These are phyloP conservation scores for Pseudozyma hubeiensis DNA, from an alignment of 1,284 basidiomycete genomes.

Conservation along the genomic window DNA sequence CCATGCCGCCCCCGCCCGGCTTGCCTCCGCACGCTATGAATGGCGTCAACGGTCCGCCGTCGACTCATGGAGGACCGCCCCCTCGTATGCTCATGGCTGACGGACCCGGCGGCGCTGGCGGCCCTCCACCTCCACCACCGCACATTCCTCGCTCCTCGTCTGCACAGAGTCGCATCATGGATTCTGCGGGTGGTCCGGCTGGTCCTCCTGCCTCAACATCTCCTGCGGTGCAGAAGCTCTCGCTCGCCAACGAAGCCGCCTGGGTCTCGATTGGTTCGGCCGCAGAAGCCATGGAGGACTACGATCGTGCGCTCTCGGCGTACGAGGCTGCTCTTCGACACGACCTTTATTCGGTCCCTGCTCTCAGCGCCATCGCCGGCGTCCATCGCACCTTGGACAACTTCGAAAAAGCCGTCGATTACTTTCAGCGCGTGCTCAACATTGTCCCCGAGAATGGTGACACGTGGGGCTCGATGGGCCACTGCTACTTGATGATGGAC, in stretches of 20 bases:
- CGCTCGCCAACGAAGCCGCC: constrained; percentile 62
- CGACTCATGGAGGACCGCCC: constrained; percentile 25
- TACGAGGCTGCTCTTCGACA: constrained; percentile 66
- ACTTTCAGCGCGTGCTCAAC: constrained; percentile 88
- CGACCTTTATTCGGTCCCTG: constrained; percentile 65
- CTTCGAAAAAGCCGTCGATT: constrained; percentile 83
- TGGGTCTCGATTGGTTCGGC: constrained; percentile 64
- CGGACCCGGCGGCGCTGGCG: constrained; percentile 29
- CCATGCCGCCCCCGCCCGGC: constrained; percentile 49
- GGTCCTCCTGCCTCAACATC: constrained; percentile 28
- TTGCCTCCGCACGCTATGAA: constrained; percentile 49
- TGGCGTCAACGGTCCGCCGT: constrained; percentile 37
- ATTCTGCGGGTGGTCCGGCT: constrained; percentile 23
- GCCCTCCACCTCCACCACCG: constrained; percentile 37
- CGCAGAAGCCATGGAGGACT: constrained; percentile 67
- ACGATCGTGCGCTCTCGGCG: constrained; percentile 61
- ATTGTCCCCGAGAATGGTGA: constrained; percentile 71
- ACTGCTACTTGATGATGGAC: constrained; percentile 99
- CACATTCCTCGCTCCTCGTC: constrained; percentile 50
- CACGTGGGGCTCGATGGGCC: constrained; percentile 73
- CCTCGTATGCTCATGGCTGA: constrained; percentile 50
- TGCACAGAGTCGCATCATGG: constrained; percentile 48
- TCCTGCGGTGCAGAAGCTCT: constrained; percentile 57
- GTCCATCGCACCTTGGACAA: constrained; percentile 65
- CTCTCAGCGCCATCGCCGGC: constrained; percentile 66